Evolutionary conservation across 164 flowering plant genomes (phyloP).

Genomic region (Buxus sempervirens): DNA sequence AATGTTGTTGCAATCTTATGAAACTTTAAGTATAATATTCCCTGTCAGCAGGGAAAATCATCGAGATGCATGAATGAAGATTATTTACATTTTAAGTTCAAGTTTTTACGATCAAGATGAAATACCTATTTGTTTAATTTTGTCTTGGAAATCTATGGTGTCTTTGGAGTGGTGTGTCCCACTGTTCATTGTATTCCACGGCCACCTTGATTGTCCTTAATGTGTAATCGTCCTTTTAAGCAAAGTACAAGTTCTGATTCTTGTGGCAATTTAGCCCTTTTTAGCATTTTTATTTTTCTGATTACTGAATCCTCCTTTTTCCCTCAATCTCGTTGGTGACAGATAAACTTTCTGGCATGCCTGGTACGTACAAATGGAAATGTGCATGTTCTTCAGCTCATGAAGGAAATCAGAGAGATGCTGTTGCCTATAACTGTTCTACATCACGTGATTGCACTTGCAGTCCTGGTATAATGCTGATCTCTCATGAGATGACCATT

Average conservation of each 20-base stretch:
- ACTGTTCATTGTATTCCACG: no score
- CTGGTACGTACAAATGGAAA: slow-evolving; percentile 47
- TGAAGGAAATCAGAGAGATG: slow-evolving; percentile 33
- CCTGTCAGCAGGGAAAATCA: no score
- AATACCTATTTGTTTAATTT: no score
- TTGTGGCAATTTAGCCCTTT: not conserved
- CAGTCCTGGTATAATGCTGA: slow-evolving; percentile 43
- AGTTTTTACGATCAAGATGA: no score
- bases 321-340: slow-evolving; percentile 15
- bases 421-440: slow-evolving; percentile 47
- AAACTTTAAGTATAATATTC: not conserved
- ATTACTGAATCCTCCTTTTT: not conserved
- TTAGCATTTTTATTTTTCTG: slow-evolving; percentile 3
- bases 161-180: not conserved
- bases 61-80: no score
- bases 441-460: slow-evolving; percentile 76
- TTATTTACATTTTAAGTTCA: no score
- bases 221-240: not conserved
- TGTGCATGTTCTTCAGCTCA: slow-evolving; percentile 55
- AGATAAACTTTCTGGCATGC: slow-evolving; percentile 41
- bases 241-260: not conserved
- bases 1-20: not conserved
- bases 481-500: slow-evolving; percentile 1
- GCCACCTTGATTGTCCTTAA: no score
- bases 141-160: no score